These are phyloP conservation scores for Larix sibirica DNA, from an alignment of 83 land plant species.

Conservation along the genomic window DNA sequence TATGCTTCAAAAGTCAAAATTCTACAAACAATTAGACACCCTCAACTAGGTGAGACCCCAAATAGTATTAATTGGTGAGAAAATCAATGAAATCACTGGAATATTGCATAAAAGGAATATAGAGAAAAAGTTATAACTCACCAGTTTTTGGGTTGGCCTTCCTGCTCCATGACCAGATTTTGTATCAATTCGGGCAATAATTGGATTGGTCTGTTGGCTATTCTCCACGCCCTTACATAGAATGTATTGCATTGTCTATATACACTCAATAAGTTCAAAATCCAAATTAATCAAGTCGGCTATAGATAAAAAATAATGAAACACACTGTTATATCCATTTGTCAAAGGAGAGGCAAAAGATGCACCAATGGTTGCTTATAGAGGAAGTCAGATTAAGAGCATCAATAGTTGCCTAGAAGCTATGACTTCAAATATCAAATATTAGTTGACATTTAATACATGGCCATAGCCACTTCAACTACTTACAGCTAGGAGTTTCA, in stretches of 20 bases:
- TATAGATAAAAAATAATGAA: background rate
- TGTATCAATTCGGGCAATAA: slow-evolving; percentile 85
- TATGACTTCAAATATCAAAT: no score
- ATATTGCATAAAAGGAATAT: background rate
- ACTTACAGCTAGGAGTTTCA: slow-evolving; percentile 93
- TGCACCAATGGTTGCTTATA: no score
- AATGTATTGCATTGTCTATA: slow-evolving; percentile 85
- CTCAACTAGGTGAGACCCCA: background rate
- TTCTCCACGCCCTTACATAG: slow-evolving; percentile 68
- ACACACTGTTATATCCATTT: no score
- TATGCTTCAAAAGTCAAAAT: background rate
- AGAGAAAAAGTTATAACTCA: slow-evolving; percentile 20
- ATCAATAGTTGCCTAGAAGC: no score
- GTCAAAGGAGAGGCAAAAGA: no score
- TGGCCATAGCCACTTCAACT: no score
- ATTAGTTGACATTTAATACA: no score
- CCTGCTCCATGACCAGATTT: slow-evolving; percentile 98
- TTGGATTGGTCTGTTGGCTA: slow-evolving; percentile 86
- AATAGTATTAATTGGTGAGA: background rate
- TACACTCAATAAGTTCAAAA: slow-evolving; percentile 2
- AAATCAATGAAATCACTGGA: background rate
- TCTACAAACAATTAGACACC: background rate
- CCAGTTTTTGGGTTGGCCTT: slow-evolving; percentile 88
- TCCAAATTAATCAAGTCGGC: background rate
- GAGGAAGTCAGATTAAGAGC: no score